Conservation (phyloP, 768 basidiomycete genomes). For the Psilocybe tampanensis region DNA sequence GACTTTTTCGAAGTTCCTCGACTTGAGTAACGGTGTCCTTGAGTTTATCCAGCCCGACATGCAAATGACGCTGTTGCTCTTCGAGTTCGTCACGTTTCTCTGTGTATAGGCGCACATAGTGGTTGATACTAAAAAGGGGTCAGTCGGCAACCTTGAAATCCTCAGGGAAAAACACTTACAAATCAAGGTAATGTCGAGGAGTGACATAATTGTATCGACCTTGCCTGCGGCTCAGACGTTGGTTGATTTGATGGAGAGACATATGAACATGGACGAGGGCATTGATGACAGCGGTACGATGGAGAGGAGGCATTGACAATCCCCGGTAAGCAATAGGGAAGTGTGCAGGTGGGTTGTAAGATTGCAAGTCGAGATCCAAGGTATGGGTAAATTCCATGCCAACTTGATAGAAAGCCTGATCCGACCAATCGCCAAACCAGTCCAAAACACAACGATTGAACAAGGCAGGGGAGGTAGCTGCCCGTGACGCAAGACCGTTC, state of each 20-base stretch:
- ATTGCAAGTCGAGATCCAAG: conserved; percentile 86
- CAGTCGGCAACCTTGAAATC: conserved; percentile 11
- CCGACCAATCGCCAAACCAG: conserved; percentile 99
- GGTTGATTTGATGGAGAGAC: conserved; percentile 87
- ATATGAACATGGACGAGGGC: conserved; percentile 91
- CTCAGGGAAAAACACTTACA: conserved; percentile 54
- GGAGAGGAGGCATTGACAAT: conserved; percentile 82
- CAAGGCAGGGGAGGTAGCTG: conserved; percentile 95
- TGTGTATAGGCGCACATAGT: conserved; percentile 92
- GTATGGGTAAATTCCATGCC: conserved; percentile 95
- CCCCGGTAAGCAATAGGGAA: conserved; percentile 92
- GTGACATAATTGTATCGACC: conserved; percentile 98
- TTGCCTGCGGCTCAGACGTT: conserved; percentile 85
- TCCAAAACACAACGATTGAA: conserved; percentile 99
- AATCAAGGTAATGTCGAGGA: conserved; percentile 97
- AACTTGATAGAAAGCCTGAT: conserved; percentile 98
- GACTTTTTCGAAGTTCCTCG: conserved; percentile 92
- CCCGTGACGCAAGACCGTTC: conserved; percentile 92
- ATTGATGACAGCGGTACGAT: conserved; percentile 91
- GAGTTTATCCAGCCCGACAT: conserved; percentile 96
- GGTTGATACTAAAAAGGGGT: conserved; percentile 73
- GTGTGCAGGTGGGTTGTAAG: conserved; percentile 74
- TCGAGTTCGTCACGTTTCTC: conserved; percentile 98
- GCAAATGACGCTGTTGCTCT: conserved; percentile 97
- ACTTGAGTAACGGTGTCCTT: conserved; percentile 96